Evolutionary conservation across 1,284 basidiomycete species (phyloP).

Genomic region (Rhodofomes roseus): DNA sequence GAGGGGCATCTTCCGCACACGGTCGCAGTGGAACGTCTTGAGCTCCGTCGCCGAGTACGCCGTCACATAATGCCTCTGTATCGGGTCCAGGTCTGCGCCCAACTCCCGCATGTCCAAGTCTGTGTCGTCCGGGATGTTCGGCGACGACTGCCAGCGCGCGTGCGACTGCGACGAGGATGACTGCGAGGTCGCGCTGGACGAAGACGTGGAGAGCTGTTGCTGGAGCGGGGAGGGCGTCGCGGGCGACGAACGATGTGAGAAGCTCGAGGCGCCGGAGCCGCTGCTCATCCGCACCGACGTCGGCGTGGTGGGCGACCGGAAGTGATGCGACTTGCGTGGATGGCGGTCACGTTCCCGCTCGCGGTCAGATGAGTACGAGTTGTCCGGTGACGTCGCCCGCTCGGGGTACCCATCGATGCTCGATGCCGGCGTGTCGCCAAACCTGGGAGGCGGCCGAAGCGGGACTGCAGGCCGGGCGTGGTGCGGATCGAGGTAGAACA

Average conservation of each 20-base stretch:
- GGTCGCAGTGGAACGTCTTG: constrained; percentile 91
- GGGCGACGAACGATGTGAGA: constrained; percentile 46
- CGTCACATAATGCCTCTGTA: constrained; percentile 56
- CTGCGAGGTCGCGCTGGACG: constrained; percentile 23
- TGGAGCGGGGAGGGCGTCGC: constrained; percentile 58
- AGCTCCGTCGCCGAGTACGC: constrained; percentile 69
- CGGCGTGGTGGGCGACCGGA: constrained; percentile 47
- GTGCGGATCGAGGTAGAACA: constrained; percentile 97
- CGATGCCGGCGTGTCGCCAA: constrained; percentile 10
- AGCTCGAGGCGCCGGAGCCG: constrained; percentile 46
- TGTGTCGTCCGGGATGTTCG: constrained; percentile 28
- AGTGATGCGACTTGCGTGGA: constrained; percentile 30
- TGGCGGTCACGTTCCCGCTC: constrained; percentile 23
- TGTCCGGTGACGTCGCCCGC: constrained; percentile 26
- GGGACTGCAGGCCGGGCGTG: constrained; percentile 82
- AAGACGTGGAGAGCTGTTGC: constrained; percentile 48
- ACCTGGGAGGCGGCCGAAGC: constrained; percentile 51
- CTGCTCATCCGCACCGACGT: constrained; percentile 39
- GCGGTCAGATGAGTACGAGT: constrained; percentile 18
- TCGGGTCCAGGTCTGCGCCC: constrained; percentile 37
- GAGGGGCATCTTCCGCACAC: constrained; percentile 90
- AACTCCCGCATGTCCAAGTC: constrained; percentile 33
- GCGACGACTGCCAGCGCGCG: constrained; percentile 30
- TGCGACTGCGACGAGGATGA: constrained; percentile 32
- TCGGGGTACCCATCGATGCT: constrained; percentile 9